phyloP scores from a whole-genome alignment of 345 rosid genomes.

The Atalantia buxifolia region DNA sequence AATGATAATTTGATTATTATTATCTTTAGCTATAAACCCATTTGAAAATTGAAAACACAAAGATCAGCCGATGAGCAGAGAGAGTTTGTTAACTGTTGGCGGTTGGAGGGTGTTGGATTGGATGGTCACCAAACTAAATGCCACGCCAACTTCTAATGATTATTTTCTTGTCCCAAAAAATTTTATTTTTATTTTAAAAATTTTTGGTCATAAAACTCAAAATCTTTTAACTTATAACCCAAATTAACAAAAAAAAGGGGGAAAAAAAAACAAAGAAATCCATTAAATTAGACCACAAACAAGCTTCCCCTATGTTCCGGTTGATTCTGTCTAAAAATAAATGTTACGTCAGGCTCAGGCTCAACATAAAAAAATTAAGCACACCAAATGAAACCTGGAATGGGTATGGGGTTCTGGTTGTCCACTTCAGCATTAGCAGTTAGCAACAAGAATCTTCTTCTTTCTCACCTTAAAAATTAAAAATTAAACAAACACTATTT shows the following conservation, averaged over 20 bases:
- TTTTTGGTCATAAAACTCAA: not conserved
- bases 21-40: not conserved
- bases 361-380: not conserved
- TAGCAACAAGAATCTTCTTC: not conserved
- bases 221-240: slow-evolving; percentile 7
- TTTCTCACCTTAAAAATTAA: not conserved
- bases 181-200: not conserved
- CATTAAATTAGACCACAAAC: not conserved
- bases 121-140: slow-evolving; percentile 25
- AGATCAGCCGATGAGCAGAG: not conserved
- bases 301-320: not conserved
- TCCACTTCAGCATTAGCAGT: slow-evolving; percentile 3
- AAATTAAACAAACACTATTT: not conserved
- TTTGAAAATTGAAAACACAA: not conserved
- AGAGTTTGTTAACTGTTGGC: slow-evolving; percentile 1
- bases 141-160: not conserved
- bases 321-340: not conserved
- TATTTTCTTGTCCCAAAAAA: not conserved
- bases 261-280: not conserved
- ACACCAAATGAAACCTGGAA: not conserved
- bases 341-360: not conserved
- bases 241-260: too few species aligned
- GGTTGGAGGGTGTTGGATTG: slow-evolving; percentile 18
- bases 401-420: slow-evolving; percentile 4
- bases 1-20: not conserved